Evolutionary conservation across 208 protist genomes (phyloP).

Genomic region (Acanthamoeba royreba): DNA sequence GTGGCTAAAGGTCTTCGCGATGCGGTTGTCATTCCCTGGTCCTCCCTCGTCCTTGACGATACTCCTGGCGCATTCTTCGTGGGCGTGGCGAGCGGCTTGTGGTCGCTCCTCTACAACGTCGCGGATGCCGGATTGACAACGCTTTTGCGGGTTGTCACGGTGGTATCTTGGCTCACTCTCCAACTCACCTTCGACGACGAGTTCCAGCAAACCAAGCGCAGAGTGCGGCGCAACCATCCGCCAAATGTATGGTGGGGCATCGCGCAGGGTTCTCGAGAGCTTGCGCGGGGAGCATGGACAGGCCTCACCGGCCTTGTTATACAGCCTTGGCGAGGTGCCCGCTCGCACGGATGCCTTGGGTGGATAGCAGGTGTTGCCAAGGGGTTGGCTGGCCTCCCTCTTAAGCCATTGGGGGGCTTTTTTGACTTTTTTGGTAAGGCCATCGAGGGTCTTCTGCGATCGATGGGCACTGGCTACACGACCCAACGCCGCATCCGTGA

Average conservation of each 20-base stretch:
- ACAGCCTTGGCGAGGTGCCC: neutral
- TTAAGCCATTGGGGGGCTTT: neutral
- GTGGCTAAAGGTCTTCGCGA: neutral
- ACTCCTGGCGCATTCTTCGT: slow-evolving; percentile 7
- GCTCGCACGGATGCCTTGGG: neutral
- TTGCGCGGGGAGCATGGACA: neutral
- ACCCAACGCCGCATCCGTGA: neutral
- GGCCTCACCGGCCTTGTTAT: neutral
- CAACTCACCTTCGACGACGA: slow-evolving; percentile 24
- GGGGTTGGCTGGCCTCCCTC: neutral
- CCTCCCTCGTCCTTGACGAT: neutral
- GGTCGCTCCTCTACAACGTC: neutral
- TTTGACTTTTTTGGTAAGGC: neutral
- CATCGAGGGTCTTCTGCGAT: neutral
- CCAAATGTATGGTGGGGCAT: neutral
- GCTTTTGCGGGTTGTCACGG: neutral
- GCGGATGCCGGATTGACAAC: neutral
- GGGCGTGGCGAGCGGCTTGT: neutral
- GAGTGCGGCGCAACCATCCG: neutral
- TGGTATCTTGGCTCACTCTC: neutral
- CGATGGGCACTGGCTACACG: slow-evolving; percentile 9
- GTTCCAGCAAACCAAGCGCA: neutral
- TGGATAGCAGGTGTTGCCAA: neutral
- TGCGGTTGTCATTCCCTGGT: neutral
- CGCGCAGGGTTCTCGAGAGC: neutral